phyloP scores from a whole-genome alignment of 495 filamentous ascomycete species.

The Massariosphaeria phaeospora region DNA sequence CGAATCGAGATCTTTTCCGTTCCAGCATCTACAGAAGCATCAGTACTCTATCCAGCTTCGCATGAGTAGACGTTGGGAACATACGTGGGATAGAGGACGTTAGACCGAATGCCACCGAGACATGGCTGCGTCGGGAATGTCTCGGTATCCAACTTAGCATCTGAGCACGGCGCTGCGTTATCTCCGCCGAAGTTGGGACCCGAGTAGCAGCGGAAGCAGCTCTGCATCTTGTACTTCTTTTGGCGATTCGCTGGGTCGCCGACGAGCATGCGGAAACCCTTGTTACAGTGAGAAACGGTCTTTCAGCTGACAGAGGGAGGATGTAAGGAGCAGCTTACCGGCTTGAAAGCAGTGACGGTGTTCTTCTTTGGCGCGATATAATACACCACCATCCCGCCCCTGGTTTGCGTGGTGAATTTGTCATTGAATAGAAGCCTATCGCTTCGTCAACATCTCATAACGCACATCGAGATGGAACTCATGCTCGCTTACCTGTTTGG shows the following conservation, averaged over 20 bases:
- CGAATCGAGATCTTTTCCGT: conserved; percentile 22
- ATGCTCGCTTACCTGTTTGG: conserved; percentile 3
- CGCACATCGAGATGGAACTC: not conserved
- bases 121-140: conserved; percentile 21
- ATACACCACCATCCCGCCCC: conserved; percentile 22
- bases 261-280: conserved; percentile 31
- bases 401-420: conserved; percentile 19
- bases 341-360: conserved; percentile 25
- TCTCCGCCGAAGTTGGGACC: conserved; percentile 26
- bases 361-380: conserved; percentile 21
- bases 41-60: not conserved
- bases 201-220: conserved; percentile 27
- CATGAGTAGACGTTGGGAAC: not conserved
- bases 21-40: conserved; percentile 19
- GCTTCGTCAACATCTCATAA: not conserved
- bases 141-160: conserved; percentile 22
- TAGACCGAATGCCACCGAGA: conserved; percentile 26
- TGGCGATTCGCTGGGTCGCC: conserved; percentile 23
- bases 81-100: conserved; percentile 29
- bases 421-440: conserved; percentile 23
- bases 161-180: conserved; percentile 20
- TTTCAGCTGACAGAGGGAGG: too few relatives aligned
- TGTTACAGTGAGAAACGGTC: not conserved
- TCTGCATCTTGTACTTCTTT: conserved; percentile 15
- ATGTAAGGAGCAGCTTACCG: not conserved